Evolutionary conservation across 2,329 filamentous ascomycete species (phyloP), one percentile per base, ranked within the genome.

Genomic region (Paraphoma chrysanthemicola): DNA sequence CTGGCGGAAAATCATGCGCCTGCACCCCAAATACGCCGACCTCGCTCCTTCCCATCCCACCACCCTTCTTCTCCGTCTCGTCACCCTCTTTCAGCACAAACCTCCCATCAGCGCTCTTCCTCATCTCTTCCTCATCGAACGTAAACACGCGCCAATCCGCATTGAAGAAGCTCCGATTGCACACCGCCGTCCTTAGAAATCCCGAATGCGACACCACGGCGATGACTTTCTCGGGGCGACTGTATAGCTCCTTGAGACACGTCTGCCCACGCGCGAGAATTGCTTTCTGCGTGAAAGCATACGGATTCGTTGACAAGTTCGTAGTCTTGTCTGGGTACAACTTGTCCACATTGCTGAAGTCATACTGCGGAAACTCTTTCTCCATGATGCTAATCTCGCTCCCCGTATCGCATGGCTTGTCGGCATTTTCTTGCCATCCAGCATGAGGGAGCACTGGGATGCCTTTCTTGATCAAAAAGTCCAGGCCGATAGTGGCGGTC

Each of bases 141-240:
- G 85, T 81, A 64, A 89, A 90, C 30, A 89, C 77, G 11, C 88
- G 82, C 71, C 86, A 90, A 65, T 90, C 88, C 10, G 83, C 84
- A 59, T 90, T 90, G 69, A 82, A 84, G 54, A 75, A 79, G 51
- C 71, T 64, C 18, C 72, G 68, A 42, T 86, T 83, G 8, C 80
- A 82, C 7, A 90, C 81, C 8, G 81, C 85, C 3, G 79, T 71
- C n/a, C 87, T 77, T 59, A 90, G 64, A 69, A 90, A 90, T 0
- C 83, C 86, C 1, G 87, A 86, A 74, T 90, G 88, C 1, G 84
- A 85, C 4, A 90, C 86, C 0, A 90, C 87, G 9, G 88, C 80
- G 51, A 90, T 81, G 49, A 87, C 79, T 63, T 85, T 85, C 73
- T 90, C 87, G 0, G 83, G 81, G 0, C 87, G 79, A 11, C 65